These are phyloP conservation scores for Globisporangium uncinulatum DNA, from an alignment of 352 stramenopile species.

Conservation along the genomic window DNA sequence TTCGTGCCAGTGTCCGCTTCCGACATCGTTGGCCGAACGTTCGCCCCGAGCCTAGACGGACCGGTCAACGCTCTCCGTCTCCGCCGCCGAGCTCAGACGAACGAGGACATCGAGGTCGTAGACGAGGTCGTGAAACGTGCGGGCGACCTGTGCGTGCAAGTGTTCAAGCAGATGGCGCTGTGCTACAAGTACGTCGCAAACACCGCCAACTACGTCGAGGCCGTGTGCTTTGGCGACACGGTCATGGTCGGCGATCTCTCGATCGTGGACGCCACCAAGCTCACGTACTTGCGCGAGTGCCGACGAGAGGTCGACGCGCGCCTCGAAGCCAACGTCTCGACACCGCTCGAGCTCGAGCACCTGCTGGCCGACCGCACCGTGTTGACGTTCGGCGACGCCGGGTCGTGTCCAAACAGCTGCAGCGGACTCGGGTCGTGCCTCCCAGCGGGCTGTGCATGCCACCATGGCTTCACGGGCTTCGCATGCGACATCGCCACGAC, in stretches of 20 bases:
- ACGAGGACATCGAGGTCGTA: not conserved
- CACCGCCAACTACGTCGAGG: conserved; percentile 20
- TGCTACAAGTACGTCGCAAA: conserved; percentile 26
- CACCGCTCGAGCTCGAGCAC: conserved; percentile 1
- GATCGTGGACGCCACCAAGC: conserved; percentile 25
- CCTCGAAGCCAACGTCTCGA: conserved; percentile 17
- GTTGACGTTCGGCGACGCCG: conserved; percentile 17
- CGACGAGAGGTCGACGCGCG: conserved; percentile 21
- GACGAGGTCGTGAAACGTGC: conserved; percentile 8
- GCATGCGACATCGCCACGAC: conserved; percentile 12
- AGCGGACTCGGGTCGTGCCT: conserved; percentile 19
- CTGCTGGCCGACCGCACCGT: conserved; percentile 12
- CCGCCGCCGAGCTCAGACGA: not conserved
- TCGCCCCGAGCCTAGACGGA: not conserved
- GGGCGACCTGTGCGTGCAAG: conserved; percentile 15
- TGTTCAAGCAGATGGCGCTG: conserved; percentile 14
- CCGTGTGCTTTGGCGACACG: conserved; percentile 18
- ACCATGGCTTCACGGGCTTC: conserved; percentile 20
- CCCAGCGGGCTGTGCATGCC: conserved; percentile 19
- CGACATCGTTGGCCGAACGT: conserved; percentile 1
- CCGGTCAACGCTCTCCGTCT: not conserved
- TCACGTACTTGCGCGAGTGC: conserved; percentile 27
- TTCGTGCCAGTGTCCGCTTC: not conserved
- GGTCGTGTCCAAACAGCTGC: conserved; percentile 18
- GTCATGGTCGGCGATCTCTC: conserved; percentile 16